Base-by-base conservation (phyloP, 495 filamentous ascomycete genomes). In the Terfezia claveryi region DNA sequence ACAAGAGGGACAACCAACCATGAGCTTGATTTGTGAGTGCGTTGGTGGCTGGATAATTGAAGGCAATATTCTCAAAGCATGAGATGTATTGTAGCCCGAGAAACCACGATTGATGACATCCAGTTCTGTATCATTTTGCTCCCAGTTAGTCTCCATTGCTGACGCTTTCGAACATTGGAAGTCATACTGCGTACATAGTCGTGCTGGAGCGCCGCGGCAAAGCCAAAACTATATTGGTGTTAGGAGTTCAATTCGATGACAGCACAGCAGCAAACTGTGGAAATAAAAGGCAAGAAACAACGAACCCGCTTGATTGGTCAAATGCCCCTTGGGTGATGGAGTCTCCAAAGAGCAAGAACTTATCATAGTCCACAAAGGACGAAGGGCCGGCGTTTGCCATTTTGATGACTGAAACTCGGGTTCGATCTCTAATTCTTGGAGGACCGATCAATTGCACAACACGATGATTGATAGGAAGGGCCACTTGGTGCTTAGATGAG, bases 91-190 rank as follows among this genome's bases (percentile, higher is more conserved):
- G 69, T 84, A 85, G 36, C 81, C 81, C 51, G 80, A 71, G 46
- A 83, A 76, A 12, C 81, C 81, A 41, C 80, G 73, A 58, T 81
- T 79, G 58, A 84, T 69, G 41, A 85, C 72, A 64, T 85, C 81
- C n/a, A 83, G 67, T 49, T 70, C 20, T 14, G 17, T n/a, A 51
- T 32, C 6, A 20, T 12, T 23, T 54, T 37, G 16, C 27, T 32
- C 2, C 27, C 7, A 32, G 4, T 32, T 32, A 32, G 27, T 32
- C 4, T 32, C 27, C 27, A 32, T 4, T 2, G 41, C 36, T n/a
- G 27, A 56, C 9, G n/a, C 27, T 41, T 11, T 49, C 11, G 32
- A 44, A 54, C 12, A 4, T 11, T 12, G n/a, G 50, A 12, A 23
- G 12, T 23, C 50, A 51, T 51, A 51, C 50, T 51, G 12, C 50